phyloP scores from a whole-genome alignment of 176 grass and related monocot species.

The Carex cristatella region DNA sequence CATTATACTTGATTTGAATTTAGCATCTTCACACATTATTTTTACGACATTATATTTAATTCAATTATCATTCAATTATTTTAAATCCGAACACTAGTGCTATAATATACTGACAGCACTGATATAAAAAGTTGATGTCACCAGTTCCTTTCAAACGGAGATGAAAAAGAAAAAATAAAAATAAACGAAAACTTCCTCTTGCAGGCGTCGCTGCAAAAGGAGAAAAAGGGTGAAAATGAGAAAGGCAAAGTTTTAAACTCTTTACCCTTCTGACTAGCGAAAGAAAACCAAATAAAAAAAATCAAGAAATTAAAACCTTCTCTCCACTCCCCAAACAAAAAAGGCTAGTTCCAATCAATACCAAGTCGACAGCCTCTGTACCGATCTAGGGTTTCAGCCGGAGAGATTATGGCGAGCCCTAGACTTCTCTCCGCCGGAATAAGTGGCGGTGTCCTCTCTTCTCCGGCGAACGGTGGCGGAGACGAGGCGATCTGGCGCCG shows the following conservation, averaged over 20 bases:
- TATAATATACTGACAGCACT: background rate
- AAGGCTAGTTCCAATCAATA: constrained; percentile 22
- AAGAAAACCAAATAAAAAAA: background rate
- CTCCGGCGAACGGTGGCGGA: constrained; percentile 2
- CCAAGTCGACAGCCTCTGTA: background rate
- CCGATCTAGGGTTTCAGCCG: constrained; percentile 57
- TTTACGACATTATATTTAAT: no score
- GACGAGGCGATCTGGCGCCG: constrained; percentile 90
- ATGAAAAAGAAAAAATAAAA: background rate
- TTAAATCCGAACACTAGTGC: background rate
- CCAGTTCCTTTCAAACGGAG: background rate
- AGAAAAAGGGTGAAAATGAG: background rate
- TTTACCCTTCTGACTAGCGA: background rate
- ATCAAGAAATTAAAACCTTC: constrained; percentile 25
- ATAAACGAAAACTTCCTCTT: background rate
- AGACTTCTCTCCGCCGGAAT: constrained; percentile 11
- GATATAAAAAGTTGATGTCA: background rate
- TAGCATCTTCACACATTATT: no score
- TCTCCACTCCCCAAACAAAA: constrained; percentile 26
- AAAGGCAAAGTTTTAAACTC: background rate
- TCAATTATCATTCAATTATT: no score
- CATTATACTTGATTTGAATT: no score
- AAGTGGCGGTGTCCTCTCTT: background rate
- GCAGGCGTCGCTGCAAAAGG: background rate
- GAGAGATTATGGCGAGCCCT: constrained; percentile 57